A percentile compares a stretch with the other conserved stretches of the same genome.
phyloP scores from a whole-genome alignment of 2,329 filamentous ascomycete species.

The Nemania diffusa region DNA sequence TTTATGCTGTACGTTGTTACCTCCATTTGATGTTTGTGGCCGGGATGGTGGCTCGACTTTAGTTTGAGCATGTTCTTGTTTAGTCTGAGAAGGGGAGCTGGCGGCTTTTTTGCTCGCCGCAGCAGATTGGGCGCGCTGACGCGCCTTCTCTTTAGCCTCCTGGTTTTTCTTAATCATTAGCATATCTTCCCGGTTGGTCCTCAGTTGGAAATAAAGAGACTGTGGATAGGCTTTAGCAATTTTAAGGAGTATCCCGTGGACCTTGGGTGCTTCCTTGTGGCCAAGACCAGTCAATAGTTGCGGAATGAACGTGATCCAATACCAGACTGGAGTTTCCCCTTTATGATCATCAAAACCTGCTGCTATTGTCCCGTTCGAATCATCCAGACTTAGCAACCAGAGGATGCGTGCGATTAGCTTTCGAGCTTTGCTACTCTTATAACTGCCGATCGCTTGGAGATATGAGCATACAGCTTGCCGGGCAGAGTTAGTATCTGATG shows the following conservation, averaged over 20 bases:
- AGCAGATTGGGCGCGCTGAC: conserved; percentile 60
- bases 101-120: conserved; percentile 58
- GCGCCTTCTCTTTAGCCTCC: conserved; percentile 75
- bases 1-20: conserved; percentile 56
- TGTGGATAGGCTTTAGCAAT: conserved; percentile 97
- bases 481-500: conserved; percentile 81
- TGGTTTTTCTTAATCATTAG: conserved; percentile 89
- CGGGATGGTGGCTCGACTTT: conserved; percentile 56
- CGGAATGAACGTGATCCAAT: conserved; percentile 99
- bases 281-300: conserved; percentile 92
- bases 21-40: conserved; percentile 63
- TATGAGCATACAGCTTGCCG: conserved; percentile 96
- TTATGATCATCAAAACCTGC: conserved; percentile 95
- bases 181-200: conserved; percentile 95
- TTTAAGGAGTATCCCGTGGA: conserved; percentile 86
- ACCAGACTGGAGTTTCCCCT: conserved; percentile 97
- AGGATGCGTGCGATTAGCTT: conserved; percentile 93
- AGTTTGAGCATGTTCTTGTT: conserved; percentile 62
- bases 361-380: conserved; percentile 83
- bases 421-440: conserved; percentile 95
- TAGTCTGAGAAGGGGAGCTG: conserved; percentile 61
- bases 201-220: conserved; percentile 92
- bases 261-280: conserved; percentile 88
- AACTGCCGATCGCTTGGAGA: conserved; percentile 92
- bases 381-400: conserved; percentile 94